Base-by-base conservation (phyloP, 495 filamentous ascomycete genomes). In the Rusavskia elegans region DNA sequence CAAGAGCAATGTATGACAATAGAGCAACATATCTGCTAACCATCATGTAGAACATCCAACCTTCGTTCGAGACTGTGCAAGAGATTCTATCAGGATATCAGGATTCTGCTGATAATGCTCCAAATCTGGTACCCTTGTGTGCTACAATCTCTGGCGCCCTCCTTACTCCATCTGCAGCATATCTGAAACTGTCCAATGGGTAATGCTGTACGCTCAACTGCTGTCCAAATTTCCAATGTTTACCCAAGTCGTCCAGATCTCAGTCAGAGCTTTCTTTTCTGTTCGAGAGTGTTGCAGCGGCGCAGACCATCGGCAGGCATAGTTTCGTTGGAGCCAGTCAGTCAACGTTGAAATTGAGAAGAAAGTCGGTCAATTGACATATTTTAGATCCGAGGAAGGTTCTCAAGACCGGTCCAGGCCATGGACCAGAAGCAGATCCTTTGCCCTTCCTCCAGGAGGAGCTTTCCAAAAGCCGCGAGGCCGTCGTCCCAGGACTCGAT, bases 281-380 rank as follows among this genome's bases (percentile, higher is more conserved):
- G 9, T 93, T 94, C 64, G 92, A 98, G 68, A 95, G 87, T 62
- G 92, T 89, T 7, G 86, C 87, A 21, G 93, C 87, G 14, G 80
- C 81, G 23, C 90, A 95, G 68, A 89, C 80, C 1, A 86, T 97
- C 57, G 90, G 89, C 36, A 73, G 93, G 56, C 95, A 94, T 63
- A 94, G 87, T 66, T 98, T 98, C 66, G 80, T 98, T 41, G 92
- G 93, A 53, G 84, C 87, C 53, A 83, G 87, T 84, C 57, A 44
- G 74, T 52, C 19, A 13, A 17, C 42, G 5, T 41, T 25, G 45
- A 58, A 32, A 55, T 51, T 16, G n/a, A 50, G 27, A 14, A 10
- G 13, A 8, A 35, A 1, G 3, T 35, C 30, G 32, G 23, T 46
- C 0, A 8, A 16, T 45, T 42, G 14, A n/a, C 36, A 19, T 27